These are phyloP conservation scores for Leccinum truebloodii DNA, from an alignment of 768 basidiomycete genomes.

Conservation along the genomic window DNA sequence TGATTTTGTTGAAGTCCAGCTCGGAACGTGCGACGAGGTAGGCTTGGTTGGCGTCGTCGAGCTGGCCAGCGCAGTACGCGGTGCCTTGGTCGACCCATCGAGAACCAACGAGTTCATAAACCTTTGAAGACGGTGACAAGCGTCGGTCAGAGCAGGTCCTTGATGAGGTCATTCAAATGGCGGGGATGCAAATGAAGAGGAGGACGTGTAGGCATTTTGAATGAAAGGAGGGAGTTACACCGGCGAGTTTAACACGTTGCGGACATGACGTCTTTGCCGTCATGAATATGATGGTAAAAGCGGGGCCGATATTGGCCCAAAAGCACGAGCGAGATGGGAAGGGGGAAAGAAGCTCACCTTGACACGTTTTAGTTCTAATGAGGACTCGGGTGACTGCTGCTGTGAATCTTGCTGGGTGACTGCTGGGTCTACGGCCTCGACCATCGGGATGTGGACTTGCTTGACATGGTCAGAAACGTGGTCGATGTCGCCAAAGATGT, in stretches of 20 bases:
- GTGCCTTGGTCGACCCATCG: constrained; percentile 97
- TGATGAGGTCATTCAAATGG: constrained; percentile 34
- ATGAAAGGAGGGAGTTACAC: constrained; percentile 16
- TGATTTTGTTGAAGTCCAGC: constrained; percentile 65
- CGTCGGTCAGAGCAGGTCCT: constrained; percentile 32
- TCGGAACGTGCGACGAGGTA: constrained; percentile 85
- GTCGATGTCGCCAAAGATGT: constrained; percentile 34
- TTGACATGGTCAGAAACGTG: constrained; percentile 37
- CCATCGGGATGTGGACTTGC: constrained; percentile 33
- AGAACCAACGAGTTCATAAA: constrained; percentile 90
- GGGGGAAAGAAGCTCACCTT: constrained; percentile 52
- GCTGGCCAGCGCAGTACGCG: constrained; percentile 92
- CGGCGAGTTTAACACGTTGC: constrained; percentile 26
- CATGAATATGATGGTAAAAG: constrained; percentile 24
- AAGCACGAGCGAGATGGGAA: constrained; percentile 19
- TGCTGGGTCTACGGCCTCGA: constrained; percentile 39
- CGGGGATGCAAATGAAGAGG: constrained; percentile 22
- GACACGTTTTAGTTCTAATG: constrained; percentile 83
- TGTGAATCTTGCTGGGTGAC: constrained; percentile 54
- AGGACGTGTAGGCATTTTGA: constrained; percentile 17
- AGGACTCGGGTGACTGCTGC: constrained; percentile 62
- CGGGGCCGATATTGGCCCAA: constrained; percentile 15
- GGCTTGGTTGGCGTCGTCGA: constrained; percentile 74
- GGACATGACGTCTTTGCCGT: constrained; percentile 21
- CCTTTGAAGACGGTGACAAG: constrained; percentile 49